phyloP scores from a whole-genome alignment of 75 land plant genomes.

The Ceratopteris richardii region DNA sequence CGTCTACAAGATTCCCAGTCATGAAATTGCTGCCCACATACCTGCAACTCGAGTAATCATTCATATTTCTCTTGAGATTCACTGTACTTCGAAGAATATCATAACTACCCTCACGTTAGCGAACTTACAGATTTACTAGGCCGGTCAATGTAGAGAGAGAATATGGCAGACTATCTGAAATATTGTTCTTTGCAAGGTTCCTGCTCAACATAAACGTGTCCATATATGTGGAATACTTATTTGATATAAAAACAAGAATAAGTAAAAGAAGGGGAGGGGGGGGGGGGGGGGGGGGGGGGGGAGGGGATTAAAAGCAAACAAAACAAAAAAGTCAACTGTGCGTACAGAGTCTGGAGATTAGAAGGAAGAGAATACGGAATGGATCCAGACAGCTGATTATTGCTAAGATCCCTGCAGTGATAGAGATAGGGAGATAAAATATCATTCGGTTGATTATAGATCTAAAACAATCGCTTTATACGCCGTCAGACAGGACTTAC shows the following conservation, averaged over 20 bases:
- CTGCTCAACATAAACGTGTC: slow-evolving; percentile 23
- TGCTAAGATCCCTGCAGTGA: slow-evolving; percentile 56
- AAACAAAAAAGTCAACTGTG: not conserved
- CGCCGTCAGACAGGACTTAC: too few relatives aligned
- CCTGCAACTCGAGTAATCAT: slow-evolving; percentile 30
- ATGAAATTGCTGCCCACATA: slow-evolving; percentile 62
- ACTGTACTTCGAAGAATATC: too few relatives aligned
- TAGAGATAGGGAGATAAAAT: not conserved
- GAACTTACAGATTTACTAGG: slow-evolving; percentile 55
- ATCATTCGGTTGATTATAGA: not conserved
- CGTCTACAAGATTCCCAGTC: slow-evolving; percentile 47
- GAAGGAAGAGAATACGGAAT: slow-evolving; percentile 74
- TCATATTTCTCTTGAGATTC: not conserved
- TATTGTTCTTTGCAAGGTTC: slow-evolving; percentile 53
- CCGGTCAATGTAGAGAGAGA: slow-evolving; percentile 45
- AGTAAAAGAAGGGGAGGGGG: too few relatives aligned
- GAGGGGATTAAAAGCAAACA: too few relatives aligned
- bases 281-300: too few relatives aligned
- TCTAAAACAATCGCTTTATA: too few relatives aligned
- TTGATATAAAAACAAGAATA: not conserved
- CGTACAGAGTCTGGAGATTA: slow-evolving; percentile 58
- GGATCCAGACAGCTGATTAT: slow-evolving; percentile 48
- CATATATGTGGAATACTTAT: not conserved
- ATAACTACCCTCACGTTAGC: too few relatives aligned
- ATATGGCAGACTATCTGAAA: slow-evolving; percentile 59